Evolutionary conservation across 176 grass and related monocot genomes (phyloP).

Genomic region (Bromus sterilis): DNA sequence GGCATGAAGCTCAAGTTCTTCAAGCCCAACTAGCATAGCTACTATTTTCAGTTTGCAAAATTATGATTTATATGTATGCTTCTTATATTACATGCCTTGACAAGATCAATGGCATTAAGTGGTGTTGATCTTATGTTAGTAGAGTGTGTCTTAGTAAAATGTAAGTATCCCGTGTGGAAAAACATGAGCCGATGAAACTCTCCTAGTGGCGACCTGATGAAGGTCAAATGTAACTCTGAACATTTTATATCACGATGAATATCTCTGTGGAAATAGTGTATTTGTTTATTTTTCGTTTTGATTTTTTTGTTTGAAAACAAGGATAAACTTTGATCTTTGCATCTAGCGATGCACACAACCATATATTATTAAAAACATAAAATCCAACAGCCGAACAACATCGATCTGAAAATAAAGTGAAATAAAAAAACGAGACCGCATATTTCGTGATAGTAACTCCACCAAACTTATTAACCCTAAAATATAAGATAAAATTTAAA

Average conservation of each 20-base stretch:
- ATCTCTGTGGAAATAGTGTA: neutral
- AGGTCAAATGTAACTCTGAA: neutral
- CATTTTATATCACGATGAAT: neutral
- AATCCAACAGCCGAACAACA: too few species aligned
- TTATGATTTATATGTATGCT: slow-evolving; percentile 1
- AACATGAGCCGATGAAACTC: neutral
- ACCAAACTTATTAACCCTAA: too few species aligned
- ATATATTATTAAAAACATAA: too few species aligned
- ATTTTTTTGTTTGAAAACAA: too few species aligned
- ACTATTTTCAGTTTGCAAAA: neutral
- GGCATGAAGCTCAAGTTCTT: slow-evolving; percentile 98
- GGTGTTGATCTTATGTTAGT: neutral
- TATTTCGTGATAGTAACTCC: too few species aligned
- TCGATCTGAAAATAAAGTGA: too few species aligned
- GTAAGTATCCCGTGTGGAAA: neutral
- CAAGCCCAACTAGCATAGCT: slow-evolving; percentile 58
- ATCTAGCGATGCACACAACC: too few species aligned
- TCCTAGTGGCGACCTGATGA: neutral
- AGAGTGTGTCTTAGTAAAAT: neutral
- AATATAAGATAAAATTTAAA: too few species aligned
- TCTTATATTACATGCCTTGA: neutral
- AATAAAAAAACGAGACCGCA: too few species aligned
- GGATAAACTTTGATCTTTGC: too few species aligned
- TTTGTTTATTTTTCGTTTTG: neutral
- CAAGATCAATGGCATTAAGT: slow-evolving; percentile 8